Evolutionary conservation across 139 green algal species (phyloP), one percentile per base, ranked within the genome.

Genomic region (Bryopsis sp.): DNA sequence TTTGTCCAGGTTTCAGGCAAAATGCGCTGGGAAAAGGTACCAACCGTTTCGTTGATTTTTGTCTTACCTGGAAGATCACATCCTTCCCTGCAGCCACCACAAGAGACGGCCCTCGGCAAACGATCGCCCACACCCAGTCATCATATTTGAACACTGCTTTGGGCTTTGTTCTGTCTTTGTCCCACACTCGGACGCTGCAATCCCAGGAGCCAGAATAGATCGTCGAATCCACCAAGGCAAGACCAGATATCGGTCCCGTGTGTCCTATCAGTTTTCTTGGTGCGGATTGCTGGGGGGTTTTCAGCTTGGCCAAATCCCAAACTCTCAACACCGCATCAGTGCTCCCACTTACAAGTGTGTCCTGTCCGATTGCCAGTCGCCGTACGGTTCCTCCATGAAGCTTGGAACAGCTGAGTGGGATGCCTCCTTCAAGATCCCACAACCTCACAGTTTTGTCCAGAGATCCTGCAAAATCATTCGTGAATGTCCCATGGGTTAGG

Each of bases 71-170:
- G 19, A 67, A n/a, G 7, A 76, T 47, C 48, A 81, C 74, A 65
- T 77, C 67, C 31, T 34, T 46, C 15, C 78, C 81, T 1, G 67
- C 71, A 3, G 78, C 65, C 19, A 86, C 81, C 48, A 84, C 58
- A 60, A 86, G 59, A 36, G 74, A 70, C 8, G 47, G 47, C 6
- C 72, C 74, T 1, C 76, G 69, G 5, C 67, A 69, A 3, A 68
- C 74, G n/a, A 86, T 60, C 33, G 70, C 61, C 29, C 64, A 78
- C 29, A 92, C 82, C 84, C 82, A 90, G 73, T 91, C 84, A 48
- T 72, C 38, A 64, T 84, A 89, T 37, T 66, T 47, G 26, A 88
- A 72, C 5, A 82, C 62, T 15, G 69, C 72, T n/a, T 33, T 24
- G 36, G 68, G 76, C 15, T 28, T 7, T 58, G 58, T 71, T 11